Evolutionary conservation across 2,329 filamentous ascomycete genomes (phyloP).

Genomic region (Pseudogymnoascus sp.): DNA sequence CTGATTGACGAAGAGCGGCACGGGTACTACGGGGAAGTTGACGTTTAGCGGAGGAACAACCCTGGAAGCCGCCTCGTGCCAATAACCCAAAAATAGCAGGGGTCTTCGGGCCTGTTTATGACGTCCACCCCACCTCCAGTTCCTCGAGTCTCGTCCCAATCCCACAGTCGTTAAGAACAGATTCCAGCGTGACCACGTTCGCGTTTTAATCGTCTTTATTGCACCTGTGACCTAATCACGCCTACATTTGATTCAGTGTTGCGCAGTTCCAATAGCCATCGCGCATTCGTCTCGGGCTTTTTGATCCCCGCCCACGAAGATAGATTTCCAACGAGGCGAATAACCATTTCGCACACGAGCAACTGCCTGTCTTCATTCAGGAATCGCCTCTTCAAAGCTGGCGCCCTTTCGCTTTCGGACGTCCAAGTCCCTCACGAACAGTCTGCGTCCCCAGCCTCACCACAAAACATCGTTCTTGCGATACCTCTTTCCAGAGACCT

Average conservation of each 20-base stretch:
- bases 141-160: background rate
- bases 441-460: constrained; percentile 25
- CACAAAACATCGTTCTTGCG: constrained; percentile 47
- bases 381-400: background rate
- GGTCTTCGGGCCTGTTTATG: background rate
- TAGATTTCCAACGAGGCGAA: background rate
- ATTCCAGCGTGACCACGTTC: background rate
- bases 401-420: constrained; percentile 7
- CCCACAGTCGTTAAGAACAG: background rate
- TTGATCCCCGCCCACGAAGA: background rate
- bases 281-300: background rate
- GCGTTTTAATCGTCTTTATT: background rate
- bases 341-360: background rate
- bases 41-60: constrained; percentile 4
- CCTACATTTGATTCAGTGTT: background rate
- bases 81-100: background rate
- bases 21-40: background rate
- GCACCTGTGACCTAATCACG: background rate
- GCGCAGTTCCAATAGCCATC: background rate
- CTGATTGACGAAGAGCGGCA: background rate
- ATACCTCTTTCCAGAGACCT: constrained; percentile 57
- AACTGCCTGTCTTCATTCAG: background rate
- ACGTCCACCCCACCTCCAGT: background rate
- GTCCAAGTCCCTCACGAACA: constrained; percentile 2
- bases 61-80: background rate